phyloP scores from a whole-genome alignment of 2,329 filamentous ascomycete genomes.

The Colletotrichum spinosum region DNA sequence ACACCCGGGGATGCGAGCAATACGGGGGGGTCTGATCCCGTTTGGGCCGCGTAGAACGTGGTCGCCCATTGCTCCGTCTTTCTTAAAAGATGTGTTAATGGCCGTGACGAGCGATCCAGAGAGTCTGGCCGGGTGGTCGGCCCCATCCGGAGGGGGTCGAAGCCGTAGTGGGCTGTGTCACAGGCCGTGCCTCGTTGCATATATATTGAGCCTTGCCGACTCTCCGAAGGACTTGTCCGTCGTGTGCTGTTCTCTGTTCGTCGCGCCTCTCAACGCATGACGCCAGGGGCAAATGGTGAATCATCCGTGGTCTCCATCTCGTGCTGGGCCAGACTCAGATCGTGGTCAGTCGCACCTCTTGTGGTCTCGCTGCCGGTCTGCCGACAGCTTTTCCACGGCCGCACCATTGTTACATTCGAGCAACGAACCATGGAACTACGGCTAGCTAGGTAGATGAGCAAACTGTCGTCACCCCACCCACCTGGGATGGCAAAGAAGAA shows the following conservation, averaged over 20 bases:
- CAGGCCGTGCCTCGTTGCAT: constrained; percentile 30
- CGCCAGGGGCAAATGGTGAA: constrained; percentile 9
- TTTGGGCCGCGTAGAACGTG: constrained; percentile 5
- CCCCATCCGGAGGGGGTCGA: constrained; percentile 4
- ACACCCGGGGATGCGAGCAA: neutral
- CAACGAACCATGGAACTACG: too few species aligned
- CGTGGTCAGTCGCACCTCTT: too few species aligned
- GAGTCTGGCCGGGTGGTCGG: constrained; percentile 11
- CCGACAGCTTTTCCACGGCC: too few species aligned
- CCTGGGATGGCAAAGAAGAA: neutral
- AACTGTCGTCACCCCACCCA: neutral
- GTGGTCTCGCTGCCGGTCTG: too few species aligned
- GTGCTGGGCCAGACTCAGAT: too few species aligned
- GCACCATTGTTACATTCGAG: too few species aligned
- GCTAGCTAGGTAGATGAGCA: too few species aligned
- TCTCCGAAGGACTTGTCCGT: neutral
- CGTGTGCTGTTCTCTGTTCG: too few species aligned
- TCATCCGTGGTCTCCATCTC: too few species aligned
- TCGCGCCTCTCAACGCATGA: constrained; percentile 11
- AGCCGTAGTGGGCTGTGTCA: constrained; percentile 10
- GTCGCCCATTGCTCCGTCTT: constrained; percentile 1
- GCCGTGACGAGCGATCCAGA: neutral
- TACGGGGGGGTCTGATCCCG: neutral
- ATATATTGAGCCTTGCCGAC: constrained; percentile 31
- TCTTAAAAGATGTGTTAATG: neutral